Base-by-base conservation (phyloP, 129 eudicot species). In the Centrapalus pauciflorus region DNA sequence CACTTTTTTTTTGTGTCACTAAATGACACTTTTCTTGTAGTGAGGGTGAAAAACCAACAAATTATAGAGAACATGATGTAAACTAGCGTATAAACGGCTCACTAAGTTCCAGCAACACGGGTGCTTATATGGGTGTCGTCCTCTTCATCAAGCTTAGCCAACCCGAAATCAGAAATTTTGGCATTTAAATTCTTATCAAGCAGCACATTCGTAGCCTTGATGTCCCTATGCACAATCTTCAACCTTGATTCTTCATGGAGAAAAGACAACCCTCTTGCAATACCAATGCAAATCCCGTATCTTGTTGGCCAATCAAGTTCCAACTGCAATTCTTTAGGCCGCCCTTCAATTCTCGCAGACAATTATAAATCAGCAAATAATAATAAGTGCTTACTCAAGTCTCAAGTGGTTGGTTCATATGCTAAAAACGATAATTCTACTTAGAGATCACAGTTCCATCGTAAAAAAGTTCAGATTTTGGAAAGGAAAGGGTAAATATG, bases 61-160 rank as follows among this genome's bases (percentile, higher is more conserved):
- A 2, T n/a, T 20, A 52, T 52, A 59, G 20, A 41, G 50, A 55
- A 64, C 7, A 26, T 9, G 14, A 33, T 73, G 56, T 40, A 59
- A 19, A 29, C 34, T 9, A n/a, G 61, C 2, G 21, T 10, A 20
- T 58, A 58, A 70, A 58, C 4, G 33, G 72, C 89, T 88, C 52
- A 88, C 96, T 62, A 80, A 29, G 96, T 88, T 73, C 96, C 96
- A 28, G 96, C 96, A 29, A 88, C 49, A 13, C 93, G 80, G 45
- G 96, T 82, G 87, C 85, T 88, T 13, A 88, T 82, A 62, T 85
- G 92, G 41, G 92, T 85, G 54, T 85, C 64, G 4, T 80, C 85
- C 59, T 88, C 93, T 67, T 89, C 96, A 76, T 82, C 93, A 80
- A 85, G 87, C 74, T 70, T 82, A 48, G 93, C 96, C 66, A 85